Conservation (phyloP, 2,329 filamentous ascomycete genomes). For the Neonectria neomacrospora region DNA sequence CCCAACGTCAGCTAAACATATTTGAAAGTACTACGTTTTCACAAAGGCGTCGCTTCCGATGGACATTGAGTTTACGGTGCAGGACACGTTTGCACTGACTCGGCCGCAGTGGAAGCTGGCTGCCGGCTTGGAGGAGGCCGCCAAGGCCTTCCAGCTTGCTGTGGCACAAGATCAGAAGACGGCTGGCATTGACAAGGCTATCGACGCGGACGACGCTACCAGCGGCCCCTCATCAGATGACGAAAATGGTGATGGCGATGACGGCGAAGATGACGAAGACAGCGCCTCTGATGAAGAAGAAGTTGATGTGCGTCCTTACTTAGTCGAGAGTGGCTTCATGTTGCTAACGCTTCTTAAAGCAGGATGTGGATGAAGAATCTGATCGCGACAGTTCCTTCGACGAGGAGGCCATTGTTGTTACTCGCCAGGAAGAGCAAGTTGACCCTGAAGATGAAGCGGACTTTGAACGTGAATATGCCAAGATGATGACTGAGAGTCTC, state of each 20-base stretch:
- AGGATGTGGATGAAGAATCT: constrained; percentile 62
- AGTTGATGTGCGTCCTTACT: constrained; percentile 58
- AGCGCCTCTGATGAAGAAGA: constrained; percentile 71
- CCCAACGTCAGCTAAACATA: background rate
- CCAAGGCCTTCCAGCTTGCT: constrained; percentile 85
- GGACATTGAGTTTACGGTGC: constrained; percentile 96
- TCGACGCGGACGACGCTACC: constrained; percentile 78
- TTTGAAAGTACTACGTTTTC: constrained; percentile 84
- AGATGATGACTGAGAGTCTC: constrained; percentile 97
- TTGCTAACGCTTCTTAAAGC: constrained; percentile 34
- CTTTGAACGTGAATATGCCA: constrained; percentile 97
- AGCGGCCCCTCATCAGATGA: constrained; percentile 81
- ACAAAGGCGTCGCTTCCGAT: constrained; percentile 91
- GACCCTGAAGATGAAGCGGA: constrained; percentile 96
- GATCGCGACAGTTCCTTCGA: constrained; percentile 73
- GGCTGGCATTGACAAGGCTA: constrained; percentile 74
- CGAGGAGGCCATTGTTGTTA: constrained; percentile 92
- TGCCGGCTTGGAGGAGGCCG: constrained; percentile 83
- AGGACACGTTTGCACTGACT: constrained; percentile 87
- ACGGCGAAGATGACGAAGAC: constrained; percentile 69
- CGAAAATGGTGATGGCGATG: constrained; percentile 74
- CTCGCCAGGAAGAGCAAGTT: constrained; percentile 86
- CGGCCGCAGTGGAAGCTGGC: constrained; percentile 94
- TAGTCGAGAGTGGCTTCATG: background rate
- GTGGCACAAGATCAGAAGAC: constrained; percentile 89